Conservation (phyloP, 164 flowering plant genomes). For the Macadamia integrifolia region DNA sequence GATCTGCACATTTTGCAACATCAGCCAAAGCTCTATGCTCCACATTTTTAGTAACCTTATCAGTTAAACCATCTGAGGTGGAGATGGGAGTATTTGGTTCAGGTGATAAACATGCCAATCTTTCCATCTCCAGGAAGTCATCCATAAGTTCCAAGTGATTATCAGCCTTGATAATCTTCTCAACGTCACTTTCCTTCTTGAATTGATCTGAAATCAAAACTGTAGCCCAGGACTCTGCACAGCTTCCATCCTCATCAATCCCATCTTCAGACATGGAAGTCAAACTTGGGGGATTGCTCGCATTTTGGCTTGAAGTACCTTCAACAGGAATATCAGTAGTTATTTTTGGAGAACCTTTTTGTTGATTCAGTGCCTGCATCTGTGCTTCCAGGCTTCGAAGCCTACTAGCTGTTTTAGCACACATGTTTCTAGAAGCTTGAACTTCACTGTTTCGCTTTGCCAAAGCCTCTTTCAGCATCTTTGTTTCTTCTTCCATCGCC, state of each 20-base stretch:
- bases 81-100: slow-evolving; percentile 41
- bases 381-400: slow-evolving; percentile 78
- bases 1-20: slow-evolving; percentile 21
- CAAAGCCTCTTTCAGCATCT: slow-evolving; percentile 96
- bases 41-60: slow-evolving; percentile 16
- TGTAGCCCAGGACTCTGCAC: slow-evolving; percentile 75
- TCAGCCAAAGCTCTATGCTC: slow-evolving; percentile 15
- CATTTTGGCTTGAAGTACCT: slow-evolving; percentile 41
- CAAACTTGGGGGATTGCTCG: slow-evolving; percentile 71
- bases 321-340: slow-evolving; percentile 32
- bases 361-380: slow-evolving; percentile 34
- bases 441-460: slow-evolving; percentile 83
- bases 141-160: slow-evolving; percentile 77
- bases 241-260: slow-evolving; percentile 62
- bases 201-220: slow-evolving; percentile 46
- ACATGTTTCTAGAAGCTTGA: slow-evolving; percentile 76
- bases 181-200: slow-evolving; percentile 50
- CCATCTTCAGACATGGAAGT: slow-evolving; percentile 91
- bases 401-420: slow-evolving; percentile 72
- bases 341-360: slow-evolving; percentile 31
- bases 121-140: slow-evolving; percentile 98
- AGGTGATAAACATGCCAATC: slow-evolving; percentile 58
- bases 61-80: slow-evolving; percentile 22
- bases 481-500: slow-evolving; percentile 94
- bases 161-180: slow-evolving; percentile 43